Conservation (phyloP, 2,329 filamentous ascomycete genomes). For the Claviceps sp. region DNA sequence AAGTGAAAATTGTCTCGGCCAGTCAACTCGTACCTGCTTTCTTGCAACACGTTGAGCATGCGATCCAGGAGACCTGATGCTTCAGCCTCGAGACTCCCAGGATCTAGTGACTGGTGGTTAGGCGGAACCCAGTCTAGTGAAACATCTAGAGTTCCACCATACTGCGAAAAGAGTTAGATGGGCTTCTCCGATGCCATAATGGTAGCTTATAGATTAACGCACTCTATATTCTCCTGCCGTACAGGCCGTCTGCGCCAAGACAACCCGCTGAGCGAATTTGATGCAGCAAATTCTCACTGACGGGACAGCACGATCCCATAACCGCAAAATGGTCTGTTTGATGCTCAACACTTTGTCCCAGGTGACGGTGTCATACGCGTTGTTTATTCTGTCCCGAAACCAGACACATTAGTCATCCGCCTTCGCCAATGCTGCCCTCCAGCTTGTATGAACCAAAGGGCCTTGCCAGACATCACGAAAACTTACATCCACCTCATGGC, state of each 20-base stretch:
- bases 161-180: slow-evolving; percentile 17
- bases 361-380: slow-evolving; percentile 63
- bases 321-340: slow-evolving; percentile 74
- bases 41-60: slow-evolving; percentile 72
- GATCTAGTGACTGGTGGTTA: slow-evolving; percentile 68
- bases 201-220: slow-evolving; percentile 20
- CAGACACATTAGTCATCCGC: not conserved
- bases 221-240: slow-evolving; percentile 72
- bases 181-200: not conserved
- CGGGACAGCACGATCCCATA: slow-evolving; percentile 70
- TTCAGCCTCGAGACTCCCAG: slow-evolving; percentile 79
- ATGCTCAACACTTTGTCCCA: slow-evolving; percentile 85
- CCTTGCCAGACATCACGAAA: slow-evolving; percentile 19
- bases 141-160: slow-evolving; percentile 50
- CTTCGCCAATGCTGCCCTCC: not conserved
- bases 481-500: slow-evolving; percentile 92
- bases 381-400: slow-evolving; percentile 56
- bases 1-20: not conserved
- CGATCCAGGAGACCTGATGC: slow-evolving; percentile 82
- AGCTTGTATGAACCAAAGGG: not conserved
- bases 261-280: slow-evolving; percentile 91
- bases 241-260: slow-evolving; percentile 83
- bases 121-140: slow-evolving; percentile 75
- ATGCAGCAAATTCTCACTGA: slow-evolving; percentile 86
- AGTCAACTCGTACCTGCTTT: slow-evolving; percentile 52